Conservation (phyloP, 805 yeast genomes). For the Zygosaccharomyces lentus region DNA sequence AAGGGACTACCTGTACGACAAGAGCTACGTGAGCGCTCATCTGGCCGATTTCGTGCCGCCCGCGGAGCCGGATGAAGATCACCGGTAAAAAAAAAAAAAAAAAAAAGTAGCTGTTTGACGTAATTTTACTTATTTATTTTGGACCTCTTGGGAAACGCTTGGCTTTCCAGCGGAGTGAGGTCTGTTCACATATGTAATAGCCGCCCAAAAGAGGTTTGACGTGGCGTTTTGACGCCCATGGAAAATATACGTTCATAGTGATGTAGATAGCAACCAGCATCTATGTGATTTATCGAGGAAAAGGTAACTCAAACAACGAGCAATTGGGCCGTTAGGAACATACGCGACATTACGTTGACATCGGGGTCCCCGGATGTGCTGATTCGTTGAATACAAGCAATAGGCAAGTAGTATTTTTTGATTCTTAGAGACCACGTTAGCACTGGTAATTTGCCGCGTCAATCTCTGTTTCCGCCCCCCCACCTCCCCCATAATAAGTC, state of each 20-base stretch:
- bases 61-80: constrained; percentile 6
- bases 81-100: background rate
- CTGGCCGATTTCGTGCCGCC: constrained; percentile 45
- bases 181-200: background rate
- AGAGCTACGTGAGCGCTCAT: constrained; percentile 54
- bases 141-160: too few species aligned
- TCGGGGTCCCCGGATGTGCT: constrained; percentile 5
- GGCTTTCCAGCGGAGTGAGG: too few species aligned
- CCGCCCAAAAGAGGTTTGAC: background rate
- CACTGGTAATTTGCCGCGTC: background rate
- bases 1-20: constrained; percentile 49
- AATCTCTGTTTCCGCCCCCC: background rate
- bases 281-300: background rate
- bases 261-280: background rate
- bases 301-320: constrained; percentile 1
- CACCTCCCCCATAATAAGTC: background rate
- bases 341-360: background rate
- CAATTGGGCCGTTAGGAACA: background rate
- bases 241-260: background rate
- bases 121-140: too few species aligned
- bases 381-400: background rate
- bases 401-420: too few species aligned
- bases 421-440: too few species aligned
- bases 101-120: too few species aligned
- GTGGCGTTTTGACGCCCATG: too few species aligned